phyloP scores from a whole-genome alignment of 164 flowering plant genomes.

The Akebia trifoliata region DNA sequence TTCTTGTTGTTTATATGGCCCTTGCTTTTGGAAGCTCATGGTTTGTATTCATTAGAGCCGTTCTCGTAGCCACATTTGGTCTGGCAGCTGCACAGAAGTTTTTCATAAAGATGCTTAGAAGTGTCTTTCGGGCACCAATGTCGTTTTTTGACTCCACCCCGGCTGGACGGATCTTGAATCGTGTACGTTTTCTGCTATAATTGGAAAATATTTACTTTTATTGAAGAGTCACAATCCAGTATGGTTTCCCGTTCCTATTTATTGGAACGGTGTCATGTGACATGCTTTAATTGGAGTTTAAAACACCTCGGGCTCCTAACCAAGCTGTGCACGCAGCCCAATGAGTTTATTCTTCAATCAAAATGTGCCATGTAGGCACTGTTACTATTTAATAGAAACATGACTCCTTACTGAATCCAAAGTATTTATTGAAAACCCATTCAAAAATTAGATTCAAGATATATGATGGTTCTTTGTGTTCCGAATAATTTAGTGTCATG shows the following conservation, averaged over 20 bases:
- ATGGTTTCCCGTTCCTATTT: too few species aligned
- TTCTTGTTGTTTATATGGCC: slow-evolving; percentile 85
- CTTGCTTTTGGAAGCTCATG: slow-evolving; percentile 98
- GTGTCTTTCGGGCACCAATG: slow-evolving; percentile 90
- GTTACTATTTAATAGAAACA: too few species aligned
- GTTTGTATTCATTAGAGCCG: slow-evolving; percentile 88
- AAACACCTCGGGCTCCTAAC: too few species aligned
- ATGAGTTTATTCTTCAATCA: too few species aligned
- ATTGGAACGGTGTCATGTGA: too few species aligned
- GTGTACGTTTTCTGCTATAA: slow-evolving; percentile 51
- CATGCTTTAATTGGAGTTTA: too few species aligned
- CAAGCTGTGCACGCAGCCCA: too few species aligned
- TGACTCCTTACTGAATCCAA: too few species aligned
- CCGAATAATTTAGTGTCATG: slow-evolving; percentile 9
- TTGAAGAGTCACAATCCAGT: too few species aligned
- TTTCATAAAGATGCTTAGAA: slow-evolving; percentile 77
- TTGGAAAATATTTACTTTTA: slow-evolving; percentile 6
- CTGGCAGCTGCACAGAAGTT: slow-evolving; percentile 90
- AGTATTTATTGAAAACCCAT: not conserved
- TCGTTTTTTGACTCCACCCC: slow-evolving; percentile 98
- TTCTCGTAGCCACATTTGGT: slow-evolving; percentile 95
- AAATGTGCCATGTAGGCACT: too few species aligned
- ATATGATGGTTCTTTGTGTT: not conserved
- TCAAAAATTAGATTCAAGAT: slow-evolving; percentile 2
- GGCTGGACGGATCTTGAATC: slow-evolving; percentile 91